Evolutionary conservation across 225 moss, liverwort and hornwort species (phyloP).

Genomic region (Climacium dendroides): DNA sequence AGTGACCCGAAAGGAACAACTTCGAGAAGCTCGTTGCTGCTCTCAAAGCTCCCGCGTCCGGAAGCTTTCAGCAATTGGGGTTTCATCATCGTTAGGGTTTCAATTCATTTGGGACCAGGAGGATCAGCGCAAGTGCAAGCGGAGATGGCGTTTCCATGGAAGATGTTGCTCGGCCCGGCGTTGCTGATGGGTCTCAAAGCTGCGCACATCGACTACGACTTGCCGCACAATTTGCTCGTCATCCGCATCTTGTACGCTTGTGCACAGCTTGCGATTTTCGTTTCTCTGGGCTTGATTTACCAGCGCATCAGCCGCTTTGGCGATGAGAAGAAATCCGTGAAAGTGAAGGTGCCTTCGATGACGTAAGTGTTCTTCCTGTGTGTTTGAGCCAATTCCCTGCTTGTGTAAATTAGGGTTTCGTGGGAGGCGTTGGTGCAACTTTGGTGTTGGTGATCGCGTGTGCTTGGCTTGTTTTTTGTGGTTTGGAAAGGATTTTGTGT

Average conservation of each 20-base stretch:
- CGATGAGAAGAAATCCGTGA: constrained; percentile 42
- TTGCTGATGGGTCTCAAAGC: constrained; percentile 51
- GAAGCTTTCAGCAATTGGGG: background rate
- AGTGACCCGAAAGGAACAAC: too few relatives aligned
- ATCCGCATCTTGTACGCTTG: constrained; percentile 55
- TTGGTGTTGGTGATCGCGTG: background rate
- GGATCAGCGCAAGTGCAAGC: too few relatives aligned
- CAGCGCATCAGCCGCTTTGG: constrained; percentile 28
- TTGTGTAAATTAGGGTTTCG: background rate
- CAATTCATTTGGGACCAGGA: background rate
- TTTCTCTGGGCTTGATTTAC: constrained; percentile 20
- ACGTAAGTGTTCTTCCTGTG: background rate
- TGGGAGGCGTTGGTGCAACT: background rate
- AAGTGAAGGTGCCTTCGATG: constrained; percentile 18
- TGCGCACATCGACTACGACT: constrained; percentile 40
- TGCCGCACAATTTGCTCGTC: constrained; percentile 43
- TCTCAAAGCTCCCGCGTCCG: background rate
- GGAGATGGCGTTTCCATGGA: constrained; percentile 46
- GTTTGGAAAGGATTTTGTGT: background rate
- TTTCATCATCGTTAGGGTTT: background rate
- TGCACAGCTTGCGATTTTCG: constrained; percentile 36
- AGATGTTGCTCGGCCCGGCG: constrained; percentile 61
- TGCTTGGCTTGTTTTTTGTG: background rate
- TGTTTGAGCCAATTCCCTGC: background rate
- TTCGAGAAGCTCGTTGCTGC: background rate